Base-by-base conservation (phyloP, 257 asterid species). In the Penstemon davidsonii region DNA sequence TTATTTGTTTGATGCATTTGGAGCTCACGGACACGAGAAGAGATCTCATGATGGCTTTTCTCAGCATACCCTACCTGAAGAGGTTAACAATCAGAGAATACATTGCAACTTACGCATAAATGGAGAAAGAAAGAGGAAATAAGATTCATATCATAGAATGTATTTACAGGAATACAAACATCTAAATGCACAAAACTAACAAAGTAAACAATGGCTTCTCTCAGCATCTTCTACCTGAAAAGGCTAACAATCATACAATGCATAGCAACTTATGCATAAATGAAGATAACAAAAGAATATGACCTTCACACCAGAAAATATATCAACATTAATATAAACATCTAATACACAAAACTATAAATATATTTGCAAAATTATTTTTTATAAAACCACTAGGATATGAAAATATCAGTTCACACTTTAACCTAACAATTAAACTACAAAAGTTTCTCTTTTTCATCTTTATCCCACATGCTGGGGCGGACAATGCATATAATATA, bases 201-300 rank as follows among this genome's bases (percentile, higher is more conserved):
- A 25, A 25, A 25, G 1, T 2, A 25, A 25, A 25, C 33, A 25
- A 25, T 25, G 33, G 33, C 58, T 76, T 76, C 62, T 79, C 67
- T 80, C 96, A 66, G 69, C 57, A 38, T 82, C 92, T 59, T 81
- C 87, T 64, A 88, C 73, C 98, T 92, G 80, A 66, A 81, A 81
- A 65, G 43, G 53, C n/a, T n/a, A 61, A 59, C 38, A 72, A 57
- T 59, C 62, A 60, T 50, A 33, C 36, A 50, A 42, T 8, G 19
- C 52, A 42, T 60, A 10, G 18, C 66, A 62, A 64, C 37, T 55
- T 67, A 67, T 11, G 47, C 46, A 47, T 15, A 38, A 8, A 63
- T 43, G 45, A 60, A 55, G 74, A 60, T 64, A 43, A 37, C 67
- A 73, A 60, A 36, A 15, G 44, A 55, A 60, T 38, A 19, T 8